Percentiles rank a stretch among this genome's conserved stretches.
Evolutionary conservation across 371 early-diverging fungal species (phyloP).

Genomic region (Mucor plumbeus): DNA sequence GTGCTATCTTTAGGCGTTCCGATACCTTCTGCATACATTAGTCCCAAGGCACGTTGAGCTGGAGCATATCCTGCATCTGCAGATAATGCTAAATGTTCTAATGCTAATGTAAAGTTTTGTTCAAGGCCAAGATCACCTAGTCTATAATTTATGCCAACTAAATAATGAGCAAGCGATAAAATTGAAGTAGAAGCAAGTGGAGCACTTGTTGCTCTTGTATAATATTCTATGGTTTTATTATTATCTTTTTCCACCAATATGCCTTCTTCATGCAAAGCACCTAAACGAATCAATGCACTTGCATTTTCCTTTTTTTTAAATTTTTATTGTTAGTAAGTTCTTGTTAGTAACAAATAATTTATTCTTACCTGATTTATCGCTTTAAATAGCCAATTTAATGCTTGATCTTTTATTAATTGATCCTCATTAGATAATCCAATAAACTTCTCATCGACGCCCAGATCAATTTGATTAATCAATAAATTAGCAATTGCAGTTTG

Average conservation of each 20-base stretch:
- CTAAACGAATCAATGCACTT: slow-evolving; percentile 34
- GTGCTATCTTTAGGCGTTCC: slow-evolving; percentile 48
- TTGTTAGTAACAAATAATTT: background rate
- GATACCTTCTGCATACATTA: slow-evolving; percentile 43
- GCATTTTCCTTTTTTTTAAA: slow-evolving; percentile 26
- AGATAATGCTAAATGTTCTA: slow-evolving; percentile 29
- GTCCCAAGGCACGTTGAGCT: slow-evolving; percentile 39
- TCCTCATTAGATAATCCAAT: background rate
- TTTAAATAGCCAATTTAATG: slow-evolving; percentile 31
- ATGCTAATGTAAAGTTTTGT: slow-evolving; percentile 27
- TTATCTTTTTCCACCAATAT: slow-evolving; percentile 22
- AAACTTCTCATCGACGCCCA: background rate
- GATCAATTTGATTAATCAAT: slow-evolving; percentile 10
- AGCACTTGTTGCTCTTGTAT: slow-evolving; percentile 23
- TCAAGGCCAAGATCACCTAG: slow-evolving; percentile 27
- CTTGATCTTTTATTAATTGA: slow-evolving; percentile 23
- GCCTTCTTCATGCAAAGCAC: slow-evolving; percentile 39
- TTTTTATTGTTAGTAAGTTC: background rate
- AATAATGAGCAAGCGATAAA: slow-evolving; percentile 32
- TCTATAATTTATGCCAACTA: slow-evolving; percentile 40
- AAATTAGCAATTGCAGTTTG: slow-evolving; percentile 36
- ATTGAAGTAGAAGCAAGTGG: slow-evolving; percentile 2
- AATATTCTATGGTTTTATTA: slow-evolving; percentile 24
- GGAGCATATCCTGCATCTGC: slow-evolving; percentile 32
- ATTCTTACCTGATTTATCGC: slow-evolving; percentile 31